phyloP scores from a whole-genome alignment of 805 yeast genomes.

The Jamesozyma jinghongensis region DNA sequence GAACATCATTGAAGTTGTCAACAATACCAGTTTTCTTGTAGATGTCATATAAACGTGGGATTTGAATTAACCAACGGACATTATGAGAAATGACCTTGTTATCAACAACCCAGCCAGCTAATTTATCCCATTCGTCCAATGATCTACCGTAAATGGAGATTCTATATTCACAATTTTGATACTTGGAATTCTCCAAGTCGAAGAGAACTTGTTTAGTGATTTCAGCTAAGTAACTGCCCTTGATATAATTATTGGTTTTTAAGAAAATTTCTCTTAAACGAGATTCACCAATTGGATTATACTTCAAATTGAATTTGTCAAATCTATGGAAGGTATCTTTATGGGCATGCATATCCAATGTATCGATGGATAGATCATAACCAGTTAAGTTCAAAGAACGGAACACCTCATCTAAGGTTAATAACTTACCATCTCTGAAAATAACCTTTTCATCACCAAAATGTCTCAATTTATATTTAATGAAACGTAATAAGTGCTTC shows the following conservation, averaged over 20 bases:
- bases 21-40: constrained; percentile 73
- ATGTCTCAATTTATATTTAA: constrained; percentile 87
- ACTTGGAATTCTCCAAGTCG: constrained; percentile 89
- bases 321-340: constrained; percentile 96
- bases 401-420: constrained; percentile 84
- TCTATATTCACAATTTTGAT: constrained; percentile 95
- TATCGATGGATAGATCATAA: constrained; percentile 90
- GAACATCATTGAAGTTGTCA: constrained; percentile 60
- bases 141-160: constrained; percentile 91
- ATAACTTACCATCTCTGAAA: constrained; percentile 80
- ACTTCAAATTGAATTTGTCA: constrained; percentile 93
- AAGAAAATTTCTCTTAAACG: constrained; percentile 91
- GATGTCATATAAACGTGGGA: constrained; percentile 86
- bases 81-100: constrained; percentile 85
- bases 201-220: constrained; percentile 87
- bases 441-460: constrained; percentile 84
- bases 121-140: constrained; percentile 85
- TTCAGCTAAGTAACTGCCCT: constrained; percentile 87
- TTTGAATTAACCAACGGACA: constrained; percentile 94
- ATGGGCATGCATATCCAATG: constrained; percentile 99
- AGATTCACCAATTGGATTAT: constrained; percentile 97
- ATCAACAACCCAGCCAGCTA: constrained; percentile 92
- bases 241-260: constrained; percentile 87
- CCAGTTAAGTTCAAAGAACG: constrained; percentile 85
- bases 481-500: constrained; percentile 87